These are phyloP conservation scores for Bruguiera parviflora DNA, from an alignment of 345 rosid genomes.

Conservation along the genomic window DNA sequence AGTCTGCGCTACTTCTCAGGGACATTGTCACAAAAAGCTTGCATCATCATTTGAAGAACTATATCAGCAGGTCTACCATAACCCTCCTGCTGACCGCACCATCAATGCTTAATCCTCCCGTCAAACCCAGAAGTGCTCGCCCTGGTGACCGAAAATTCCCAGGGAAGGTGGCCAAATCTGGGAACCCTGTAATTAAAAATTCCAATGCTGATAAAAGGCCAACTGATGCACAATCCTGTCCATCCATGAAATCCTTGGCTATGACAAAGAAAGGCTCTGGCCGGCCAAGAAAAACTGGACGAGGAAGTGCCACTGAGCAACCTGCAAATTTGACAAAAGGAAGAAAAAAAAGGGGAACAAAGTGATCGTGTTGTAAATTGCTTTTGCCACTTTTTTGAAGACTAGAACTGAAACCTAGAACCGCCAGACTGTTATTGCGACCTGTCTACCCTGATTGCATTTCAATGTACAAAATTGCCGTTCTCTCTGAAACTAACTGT, in stretches of 20 bases:
- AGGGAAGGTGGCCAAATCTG: constrained; percentile 23
- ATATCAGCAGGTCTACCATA: constrained; percentile 23
- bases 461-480: constrained; percentile 19
- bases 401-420: background rate
- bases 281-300: constrained; percentile 30
- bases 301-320: constrained; percentile 11
- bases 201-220: constrained; percentile 30
- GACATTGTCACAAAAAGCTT: constrained; percentile 47
- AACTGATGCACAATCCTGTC: constrained; percentile 28
- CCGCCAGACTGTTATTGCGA: background rate
- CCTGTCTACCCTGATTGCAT: constrained; percentile 12
- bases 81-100: constrained; percentile 21
- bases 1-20: constrained; percentile 59
- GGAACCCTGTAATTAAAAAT: constrained; percentile 20
- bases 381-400: background rate
- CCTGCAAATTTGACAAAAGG: constrained; percentile 31
- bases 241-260: constrained; percentile 37
- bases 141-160: constrained; percentile 24
- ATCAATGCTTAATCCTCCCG: constrained; percentile 32
- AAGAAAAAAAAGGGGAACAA: constrained; percentile 47
- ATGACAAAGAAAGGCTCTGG: constrained; percentile 30
- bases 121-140: constrained; percentile 38
- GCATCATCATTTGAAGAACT: constrained; percentile 36
- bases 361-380: constrained; percentile 28
- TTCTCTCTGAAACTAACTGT: constrained; percentile 3